These are phyloP conservation scores for Phytophthora citrophthora DNA, from an alignment of 352 stramenopile genomes.

Conservation along the genomic window DNA sequence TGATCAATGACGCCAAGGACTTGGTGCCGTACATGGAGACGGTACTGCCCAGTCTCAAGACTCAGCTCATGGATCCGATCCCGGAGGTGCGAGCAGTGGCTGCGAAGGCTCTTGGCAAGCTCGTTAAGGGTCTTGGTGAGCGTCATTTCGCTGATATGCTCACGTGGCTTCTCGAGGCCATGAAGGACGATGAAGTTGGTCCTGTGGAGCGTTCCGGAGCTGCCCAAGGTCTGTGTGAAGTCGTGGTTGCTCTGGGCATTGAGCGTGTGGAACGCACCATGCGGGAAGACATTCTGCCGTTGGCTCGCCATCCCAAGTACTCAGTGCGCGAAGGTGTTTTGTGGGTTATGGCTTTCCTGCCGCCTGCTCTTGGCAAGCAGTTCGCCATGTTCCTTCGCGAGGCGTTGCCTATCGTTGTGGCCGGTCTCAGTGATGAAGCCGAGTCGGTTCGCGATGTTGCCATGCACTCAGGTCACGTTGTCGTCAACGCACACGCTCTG, in stretches of 20 bases:
- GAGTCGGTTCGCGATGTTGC: constrained; percentile 98
- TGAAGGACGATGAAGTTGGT: constrained; percentile 92
- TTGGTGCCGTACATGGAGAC: constrained; percentile 98
- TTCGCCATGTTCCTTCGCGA: constrained; percentile 95
- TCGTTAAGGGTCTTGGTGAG: constrained; percentile 97
- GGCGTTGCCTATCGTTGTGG: constrained; percentile 97
- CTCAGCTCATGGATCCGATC: constrained; percentile 92
- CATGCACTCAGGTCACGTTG: constrained; percentile 97
- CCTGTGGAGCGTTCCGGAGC: constrained; percentile 98
- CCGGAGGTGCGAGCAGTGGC: constrained; percentile 95
- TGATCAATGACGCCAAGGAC: constrained; percentile 98
- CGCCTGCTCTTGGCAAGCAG: constrained; percentile 92
- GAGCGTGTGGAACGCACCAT: constrained; percentile 79
- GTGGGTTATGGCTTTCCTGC: constrained; percentile 99
- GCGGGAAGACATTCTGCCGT: constrained; percentile 95
- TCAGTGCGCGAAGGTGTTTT: constrained; percentile 98
- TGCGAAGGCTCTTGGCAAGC: constrained; percentile 94
- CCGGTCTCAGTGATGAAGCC: constrained; percentile 98
- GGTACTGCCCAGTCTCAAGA: constrained; percentile 97
- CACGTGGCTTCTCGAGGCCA: constrained; percentile 96
- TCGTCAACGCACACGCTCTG: constrained; percentile 97
- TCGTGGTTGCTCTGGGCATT: constrained; percentile 88
- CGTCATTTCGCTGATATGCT: constrained; percentile 96
- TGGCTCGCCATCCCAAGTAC: constrained; percentile 94
- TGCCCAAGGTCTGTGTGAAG: constrained; percentile 98